Evolutionary conservation across 306 rosid species (phyloP).

Genomic region (Trifolium subterraneum): DNA sequence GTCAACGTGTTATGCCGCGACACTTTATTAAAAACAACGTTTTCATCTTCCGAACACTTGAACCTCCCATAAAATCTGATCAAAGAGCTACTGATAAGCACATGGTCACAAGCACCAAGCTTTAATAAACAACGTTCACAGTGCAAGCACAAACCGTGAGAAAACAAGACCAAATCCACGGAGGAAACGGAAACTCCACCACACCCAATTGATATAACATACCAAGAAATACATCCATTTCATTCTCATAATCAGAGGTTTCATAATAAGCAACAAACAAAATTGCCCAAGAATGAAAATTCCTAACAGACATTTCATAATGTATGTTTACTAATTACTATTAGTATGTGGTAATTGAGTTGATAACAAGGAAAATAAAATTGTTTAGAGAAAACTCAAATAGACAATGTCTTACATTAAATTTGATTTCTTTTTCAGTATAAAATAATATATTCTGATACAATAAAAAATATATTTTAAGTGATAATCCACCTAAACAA

Average conservation of each 20-base stretch:
- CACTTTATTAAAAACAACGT: slow-evolving; percentile 45
- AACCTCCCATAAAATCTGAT: slow-evolving; percentile 61
- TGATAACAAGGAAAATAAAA: too few relatives aligned
- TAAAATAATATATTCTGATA: too few relatives aligned
- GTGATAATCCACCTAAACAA: too few relatives aligned
- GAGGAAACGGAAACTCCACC: slow-evolving; percentile 44
- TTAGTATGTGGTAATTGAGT: too few relatives aligned
- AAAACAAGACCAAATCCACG: slow-evolving; percentile 57
- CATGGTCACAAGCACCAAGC: slow-evolving; percentile 43
- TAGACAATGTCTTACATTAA: too few relatives aligned
- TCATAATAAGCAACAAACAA: slow-evolving; percentile 49
- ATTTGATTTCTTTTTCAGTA: too few relatives aligned
- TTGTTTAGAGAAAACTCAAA: too few relatives aligned
- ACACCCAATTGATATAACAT: slow-evolving; percentile 47
- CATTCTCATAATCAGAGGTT: slow-evolving; percentile 39
- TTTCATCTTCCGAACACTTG: slow-evolving; percentile 52
- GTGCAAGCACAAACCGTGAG: slow-evolving; percentile 55
- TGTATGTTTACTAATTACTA: too few relatives aligned
- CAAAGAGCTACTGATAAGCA: slow-evolving; percentile 51
- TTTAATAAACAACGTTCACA: slow-evolving; percentile 50
- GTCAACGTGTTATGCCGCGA: slow-evolving; percentile 47
- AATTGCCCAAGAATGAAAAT: slow-evolving; percentile 64
- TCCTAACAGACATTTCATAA: slow-evolving; percentile 41
- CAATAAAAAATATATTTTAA: too few relatives aligned
- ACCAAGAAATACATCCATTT: slow-evolving; percentile 29